Conservation (phyloP, 257 asterid species). For the Solanum chiquidenum region DNA sequence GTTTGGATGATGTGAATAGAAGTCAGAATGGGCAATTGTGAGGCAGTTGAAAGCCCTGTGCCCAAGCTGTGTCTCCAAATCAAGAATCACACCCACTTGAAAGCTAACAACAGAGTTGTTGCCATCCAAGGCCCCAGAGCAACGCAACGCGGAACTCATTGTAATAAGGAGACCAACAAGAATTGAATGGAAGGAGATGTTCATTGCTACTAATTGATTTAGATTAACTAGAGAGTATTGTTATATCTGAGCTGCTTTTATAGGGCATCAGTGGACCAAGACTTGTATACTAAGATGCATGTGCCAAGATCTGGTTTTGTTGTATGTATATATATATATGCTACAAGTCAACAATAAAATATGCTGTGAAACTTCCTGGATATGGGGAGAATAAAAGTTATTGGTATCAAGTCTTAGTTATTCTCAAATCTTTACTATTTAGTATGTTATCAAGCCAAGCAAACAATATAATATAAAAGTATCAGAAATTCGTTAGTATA, state of each 20-base stretch:
- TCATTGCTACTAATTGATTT: background rate
- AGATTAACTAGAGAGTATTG: background rate
- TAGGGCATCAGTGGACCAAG: background rate
- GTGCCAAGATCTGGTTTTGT: background rate
- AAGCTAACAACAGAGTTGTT: background rate
- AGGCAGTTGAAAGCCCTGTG: conserved; percentile 9
- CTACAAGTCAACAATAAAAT: background rate
- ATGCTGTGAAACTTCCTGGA: background rate
- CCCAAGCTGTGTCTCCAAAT: conserved; percentile 12
- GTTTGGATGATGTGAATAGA: conserved; percentile 9
- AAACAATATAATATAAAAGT: background rate
- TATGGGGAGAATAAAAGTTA: background rate
- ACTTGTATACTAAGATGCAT: background rate
- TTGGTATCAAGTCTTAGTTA: background rate
- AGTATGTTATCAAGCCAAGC: background rate
- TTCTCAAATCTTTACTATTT: background rate
- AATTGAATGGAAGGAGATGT: background rate
- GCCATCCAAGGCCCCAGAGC: background rate
- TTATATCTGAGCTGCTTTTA: background rate
- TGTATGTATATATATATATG: background rate
- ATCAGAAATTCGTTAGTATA: background rate
- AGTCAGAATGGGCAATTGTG: conserved; percentile 14
- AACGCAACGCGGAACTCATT: background rate
- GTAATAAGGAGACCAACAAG: background rate
- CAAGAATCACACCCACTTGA: conserved; percentile 23